Base-by-base conservation (phyloP, 1,139 yeast species). In the Pichia inconspicua region DNA sequence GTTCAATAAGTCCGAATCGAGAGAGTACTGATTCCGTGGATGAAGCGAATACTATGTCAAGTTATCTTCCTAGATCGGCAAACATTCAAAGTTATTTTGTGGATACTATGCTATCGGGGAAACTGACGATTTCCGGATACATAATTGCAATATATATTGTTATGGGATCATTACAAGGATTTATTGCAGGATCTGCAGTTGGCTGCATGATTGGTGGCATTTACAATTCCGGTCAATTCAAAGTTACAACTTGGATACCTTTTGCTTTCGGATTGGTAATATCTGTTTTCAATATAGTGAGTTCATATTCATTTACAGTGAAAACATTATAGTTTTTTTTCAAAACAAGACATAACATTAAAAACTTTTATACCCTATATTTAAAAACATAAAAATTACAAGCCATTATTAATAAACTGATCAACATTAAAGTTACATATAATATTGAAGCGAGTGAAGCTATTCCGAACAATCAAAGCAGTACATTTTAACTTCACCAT, bases 161-260 rank as follows among this genome's bases (percentile, higher is more conserved):
- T 1, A 64, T 78, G 17, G 90, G 89, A 0, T 74, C 80, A 0
- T 54, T 76, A 0, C 88, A 83, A 55, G 95, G 85, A 0, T 69
- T 84, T 45, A 64, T 82, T 5, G 71, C 82, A 5, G 96, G 96
- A 0, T 78, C 92, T 0, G 72, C 88, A 11, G 73, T 84, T 38
- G 97, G 97, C 0, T 68, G 89, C 14, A 65, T 82, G 27, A 62
- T 73, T 40, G 77, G 77, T 2, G 86, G 89, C 2, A 75, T 88
- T 5, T 89, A 89, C 66, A 72, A 75, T 48, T 82, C 96, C 0
- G 96, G 89, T 0, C 69, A 80, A 14, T 77, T 89, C 62, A 77
- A 85, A 25, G 85, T 90, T 92, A 83, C 95, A 30, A 85, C 96
- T 0, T 90, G 97, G 97, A 79, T 89, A 11, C 97, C 97, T 1